These are phyloP conservation scores for Neoscytalidium dimidiatum DNA, from an alignment of 2,329 filamentous ascomycete genomes.

Conservation along the genomic window DNA sequence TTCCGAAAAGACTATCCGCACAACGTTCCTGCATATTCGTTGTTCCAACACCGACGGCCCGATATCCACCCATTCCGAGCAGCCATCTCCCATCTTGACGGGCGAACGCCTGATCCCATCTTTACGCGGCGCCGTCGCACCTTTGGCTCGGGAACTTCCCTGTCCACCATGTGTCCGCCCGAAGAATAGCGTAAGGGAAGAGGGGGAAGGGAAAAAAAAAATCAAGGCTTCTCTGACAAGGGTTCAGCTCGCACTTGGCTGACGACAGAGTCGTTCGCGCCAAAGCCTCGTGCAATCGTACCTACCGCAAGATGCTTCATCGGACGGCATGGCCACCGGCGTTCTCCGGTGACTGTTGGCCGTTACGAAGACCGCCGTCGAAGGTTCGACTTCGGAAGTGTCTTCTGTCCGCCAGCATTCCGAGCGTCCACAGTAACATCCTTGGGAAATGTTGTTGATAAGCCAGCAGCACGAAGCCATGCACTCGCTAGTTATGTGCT, in stretches of 20 bases:
- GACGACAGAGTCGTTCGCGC: neutral
- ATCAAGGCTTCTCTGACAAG: neutral
- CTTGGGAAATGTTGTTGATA: too few relatives aligned
- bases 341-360: neutral
- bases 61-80: neutral
- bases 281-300: neutral
- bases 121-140: neutral
- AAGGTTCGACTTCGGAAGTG: too few relatives aligned
- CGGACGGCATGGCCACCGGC: neutral
- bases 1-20: neutral
- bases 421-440: too few relatives aligned
- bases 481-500: too few relatives aligned
- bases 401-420: too few relatives aligned
- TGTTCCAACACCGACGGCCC: neutral
- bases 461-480: too few relatives aligned
- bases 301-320: neutral
- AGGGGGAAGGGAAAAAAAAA: neutral
- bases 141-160: neutral
- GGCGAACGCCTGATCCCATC: neutral
- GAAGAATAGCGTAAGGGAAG: too few relatives aligned
- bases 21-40: neutral
- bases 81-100: neutral
- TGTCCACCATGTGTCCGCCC: neutral
- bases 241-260: neutral
- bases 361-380: too few relatives aligned